Base-by-base conservation (phyloP, 2,329 filamentous ascomycete genomes). In the Penicillium freii region DNA sequence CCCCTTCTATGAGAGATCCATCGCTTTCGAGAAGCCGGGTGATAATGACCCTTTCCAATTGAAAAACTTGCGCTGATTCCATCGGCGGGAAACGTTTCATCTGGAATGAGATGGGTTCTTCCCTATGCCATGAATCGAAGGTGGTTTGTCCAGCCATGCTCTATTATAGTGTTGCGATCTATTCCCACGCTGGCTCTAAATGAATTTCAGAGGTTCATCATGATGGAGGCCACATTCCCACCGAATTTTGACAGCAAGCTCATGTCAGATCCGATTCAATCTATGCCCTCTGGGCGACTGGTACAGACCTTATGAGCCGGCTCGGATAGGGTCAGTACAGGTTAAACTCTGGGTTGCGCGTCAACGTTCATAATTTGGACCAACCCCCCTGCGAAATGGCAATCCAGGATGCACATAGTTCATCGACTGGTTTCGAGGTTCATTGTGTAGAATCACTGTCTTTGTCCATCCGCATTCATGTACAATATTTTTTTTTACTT, bases 1-100 rank as follows among this genome's bases (percentile, higher is more conserved):
- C 34, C 65, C 69, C 11, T 75, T 70, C 59, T 65, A 65, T 23
- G 64, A 63, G n/a, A 68, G 66, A 48, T 67, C 80, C 77, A 56
- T 71, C 17, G 57, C 55, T 13, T 66, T 62, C 27, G 9, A 56
- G 34, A 55, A 57, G 45, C 54, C 54, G 25, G 47, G 54, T 21
- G 45, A 33, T 11, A 19, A 48, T 7, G 62, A 64, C 45, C 54
- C 62, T 4, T 64, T 62, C 52, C 53, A 42, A 19, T 21, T 58
- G 33, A 64, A 63, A 34, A 57, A 47, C 6, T 19, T 64, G 39
- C 52, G 53, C 19, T 63, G 59, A 64, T 54, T 34, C 19, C 4
- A 36, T 40, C 25, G 9, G 10, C 19, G 31, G 19, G 25, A 23
- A 25, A 19, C 8, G 23, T 27, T 19, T 44, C 17, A 19, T 27